Base-by-base conservation (phyloP, 139 green algal species). In the Micractinium conductrix region DNA sequence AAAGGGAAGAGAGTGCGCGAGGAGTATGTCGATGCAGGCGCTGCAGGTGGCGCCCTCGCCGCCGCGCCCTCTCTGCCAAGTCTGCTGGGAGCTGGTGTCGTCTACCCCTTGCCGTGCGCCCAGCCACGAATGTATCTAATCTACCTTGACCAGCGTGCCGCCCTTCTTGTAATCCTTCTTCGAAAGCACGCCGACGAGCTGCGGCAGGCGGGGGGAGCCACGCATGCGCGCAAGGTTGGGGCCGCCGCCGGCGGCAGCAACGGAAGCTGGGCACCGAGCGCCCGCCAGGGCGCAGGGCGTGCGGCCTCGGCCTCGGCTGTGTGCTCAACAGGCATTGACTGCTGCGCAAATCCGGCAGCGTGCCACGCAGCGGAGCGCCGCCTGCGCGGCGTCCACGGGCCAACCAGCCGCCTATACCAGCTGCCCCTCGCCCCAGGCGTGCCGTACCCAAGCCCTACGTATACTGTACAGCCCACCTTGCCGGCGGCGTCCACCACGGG, bases 101-200 rank as follows among this genome's bases (percentile, higher is more conserved):
- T 14, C 16, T 33, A 28, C 17, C 58, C 58, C 30, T 33, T 33
- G 30, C 58, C 58, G 22, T 58, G 48, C 48, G 16, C 24, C 24
- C 43, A 8, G 26, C 7, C 28, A 26, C 3, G 2, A 48, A 19
- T 1, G 4, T 10, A 35, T 12, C 12, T 26, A 38, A 45, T 16
- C 22, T 37, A 69, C 74, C 50, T 50, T 58, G 24, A 88, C 84
- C n/a, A 80, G 5, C 3, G 24, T 28, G 17, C 84, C 84, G 69
- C 68, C 62, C 68, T 72, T 73, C 26, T 55, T 63, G 24, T 80
- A 28, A 12, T 88, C 75, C 74, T 79, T 80, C 38, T 38, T 84
- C 22, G 63, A 79, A 5, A 87, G 28, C 58, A 87, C 84, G 35
- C 84, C 84, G 60, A 83, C 58, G 28, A 87, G 44, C 53, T 63